Conservation (phyloP, 2,329 filamentous ascomycete genomes). For the Saccharata proteae region DNA sequence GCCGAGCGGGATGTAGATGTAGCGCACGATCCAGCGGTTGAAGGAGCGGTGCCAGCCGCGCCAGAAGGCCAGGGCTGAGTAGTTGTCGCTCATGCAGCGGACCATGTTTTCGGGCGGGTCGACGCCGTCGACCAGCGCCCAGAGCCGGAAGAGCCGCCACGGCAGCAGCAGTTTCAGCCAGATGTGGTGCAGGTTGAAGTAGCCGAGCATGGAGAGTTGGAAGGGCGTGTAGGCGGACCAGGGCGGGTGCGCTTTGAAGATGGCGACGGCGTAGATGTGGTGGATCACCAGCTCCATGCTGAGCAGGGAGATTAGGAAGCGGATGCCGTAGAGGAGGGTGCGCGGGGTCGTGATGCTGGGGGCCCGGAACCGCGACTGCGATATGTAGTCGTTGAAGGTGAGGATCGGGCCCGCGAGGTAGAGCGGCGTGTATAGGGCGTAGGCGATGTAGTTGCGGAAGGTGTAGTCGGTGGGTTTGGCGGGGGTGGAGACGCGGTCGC, state of each 20-base stretch:
- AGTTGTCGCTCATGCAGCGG: conserved; percentile 91
- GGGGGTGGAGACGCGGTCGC: conserved; percentile 69
- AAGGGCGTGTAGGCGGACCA: conserved; percentile 79
- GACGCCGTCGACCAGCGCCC: conserved; percentile 79
- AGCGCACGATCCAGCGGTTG: conserved; percentile 89
- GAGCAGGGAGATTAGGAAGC: conserved; percentile 68
- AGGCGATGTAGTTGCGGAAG: conserved; percentile 81
- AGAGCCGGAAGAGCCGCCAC: conserved; percentile 98
- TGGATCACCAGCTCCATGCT: conserved; percentile 80
- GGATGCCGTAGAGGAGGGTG: conserved; percentile 69
- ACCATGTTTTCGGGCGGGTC: conserved; percentile 98
- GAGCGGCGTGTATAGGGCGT: conserved; percentile 80
- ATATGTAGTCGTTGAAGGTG: conserved; percentile 96
- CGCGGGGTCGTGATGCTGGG: conserved; percentile 58
- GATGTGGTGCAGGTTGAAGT: conserved; percentile 92
- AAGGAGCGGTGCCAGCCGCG: conserved; percentile 90
- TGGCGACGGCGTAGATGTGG: conserved; percentile 87
- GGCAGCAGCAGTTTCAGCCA: conserved; percentile 96
- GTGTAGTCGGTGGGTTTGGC: conserved; percentile 59
- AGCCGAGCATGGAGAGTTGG: conserved; percentile 81
- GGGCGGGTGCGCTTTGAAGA: conserved; percentile 64
- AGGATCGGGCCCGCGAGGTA: conserved; percentile 89
- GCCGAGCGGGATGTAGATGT: conserved; percentile 86
- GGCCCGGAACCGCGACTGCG: conserved; percentile 63
- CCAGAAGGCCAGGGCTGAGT: conserved; percentile 85